A percentile compares a stretch with the other conserved stretches of the same genome.
Evolutionary conservation across 2,329 filamentous ascomycete genomes (phyloP).

Genomic region (Diatrype stigma): DNA sequence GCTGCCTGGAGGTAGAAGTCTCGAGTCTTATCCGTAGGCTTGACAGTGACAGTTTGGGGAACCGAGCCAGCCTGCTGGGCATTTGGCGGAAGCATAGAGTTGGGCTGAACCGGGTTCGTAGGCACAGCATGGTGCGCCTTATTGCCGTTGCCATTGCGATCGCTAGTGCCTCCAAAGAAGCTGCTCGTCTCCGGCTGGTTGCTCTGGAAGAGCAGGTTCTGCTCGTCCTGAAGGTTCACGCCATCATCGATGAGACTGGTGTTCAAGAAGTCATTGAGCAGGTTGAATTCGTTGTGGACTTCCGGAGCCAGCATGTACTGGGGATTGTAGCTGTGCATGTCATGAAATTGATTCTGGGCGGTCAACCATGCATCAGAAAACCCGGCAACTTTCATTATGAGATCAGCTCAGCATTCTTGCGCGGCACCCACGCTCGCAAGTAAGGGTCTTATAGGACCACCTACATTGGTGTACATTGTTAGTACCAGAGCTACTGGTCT

Average conservation of each 20-base stretch:
- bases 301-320: slow-evolving; percentile 93
- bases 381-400: slow-evolving; percentile 58
- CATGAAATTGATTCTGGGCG: slow-evolving; percentile 79
- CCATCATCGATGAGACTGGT: slow-evolving; percentile 85
- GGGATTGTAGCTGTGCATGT: slow-evolving; percentile 90
- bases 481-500: slow-evolving; percentile 56
- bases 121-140: slow-evolving; percentile 22
- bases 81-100: slow-evolving; percentile 46
- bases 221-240: slow-evolving; percentile 65
- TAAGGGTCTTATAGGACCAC: slow-evolving; percentile 45
- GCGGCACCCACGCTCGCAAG: slow-evolving; percentile 21
- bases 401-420: slow-evolving; percentile 23
- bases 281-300: slow-evolving; percentile 92
- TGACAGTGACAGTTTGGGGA: slow-evolving; percentile 55
- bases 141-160: neutral
- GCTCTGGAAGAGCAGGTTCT: slow-evolving; percentile 40
- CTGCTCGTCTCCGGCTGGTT: slow-evolving; percentile 42
- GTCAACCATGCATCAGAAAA: slow-evolving; percentile 80
- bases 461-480: slow-evolving; percentile 73
- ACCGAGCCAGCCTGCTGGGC: slow-evolving; percentile 50
- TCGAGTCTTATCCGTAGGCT: slow-evolving; percentile 65
- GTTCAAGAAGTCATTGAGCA: slow-evolving; percentile 94
- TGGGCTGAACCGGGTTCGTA: slow-evolving; percentile 31
- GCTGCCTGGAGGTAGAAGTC: slow-evolving; percentile 98
- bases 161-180: slow-evolving; percentile 35